Conservation (phyloP, 352 stramenopile genomes). For the Pythium scleroteichum region DNA sequence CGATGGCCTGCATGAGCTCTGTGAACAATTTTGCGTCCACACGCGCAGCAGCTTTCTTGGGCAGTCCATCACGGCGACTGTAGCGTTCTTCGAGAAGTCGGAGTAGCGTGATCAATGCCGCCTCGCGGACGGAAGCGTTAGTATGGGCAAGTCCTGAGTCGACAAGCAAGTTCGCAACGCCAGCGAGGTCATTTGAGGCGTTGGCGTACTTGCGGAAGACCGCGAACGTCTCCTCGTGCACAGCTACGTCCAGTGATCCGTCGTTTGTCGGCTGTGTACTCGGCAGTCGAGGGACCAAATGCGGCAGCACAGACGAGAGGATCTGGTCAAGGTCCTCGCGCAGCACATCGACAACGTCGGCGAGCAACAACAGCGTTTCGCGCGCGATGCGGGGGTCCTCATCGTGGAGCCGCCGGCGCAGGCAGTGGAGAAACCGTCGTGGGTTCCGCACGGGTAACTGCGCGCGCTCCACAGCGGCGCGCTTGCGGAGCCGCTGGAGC, state of each 20-base stretch:
- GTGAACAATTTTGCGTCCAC: slow-evolving; percentile 58
- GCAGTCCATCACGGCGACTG: not conserved
- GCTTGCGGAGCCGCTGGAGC: slow-evolving; percentile 63
- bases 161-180: slow-evolving; percentile 57
- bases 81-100: slow-evolving; percentile 62
- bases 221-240: slow-evolving; percentile 60
- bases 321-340: slow-evolving; percentile 69
- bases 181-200: slow-evolving; percentile 60
- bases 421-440: slow-evolving; percentile 68
- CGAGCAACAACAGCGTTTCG: slow-evolving; percentile 60
- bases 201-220: slow-evolving; percentile 68
- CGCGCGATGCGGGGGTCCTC: slow-evolving; percentile 39
- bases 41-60: slow-evolving; percentile 19
- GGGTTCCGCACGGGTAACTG: slow-evolving; percentile 75
- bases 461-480: slow-evolving; percentile 59
- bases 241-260: slow-evolving; percentile 3
- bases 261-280: not conserved
- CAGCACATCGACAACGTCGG: slow-evolving; percentile 67
- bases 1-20: slow-evolving; percentile 53
- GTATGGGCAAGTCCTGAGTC: slow-evolving; percentile 56
- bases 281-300: slow-evolving; percentile 55
- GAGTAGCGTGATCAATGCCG: slow-evolving; percentile 46
- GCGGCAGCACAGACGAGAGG: slow-evolving; percentile 62
- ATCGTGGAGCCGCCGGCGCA: slow-evolving; percentile 56
- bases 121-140: slow-evolving; percentile 45